phyloP scores from a whole-genome alignment of 257 asterid species.

The Ocimum tenuiflorum region DNA sequence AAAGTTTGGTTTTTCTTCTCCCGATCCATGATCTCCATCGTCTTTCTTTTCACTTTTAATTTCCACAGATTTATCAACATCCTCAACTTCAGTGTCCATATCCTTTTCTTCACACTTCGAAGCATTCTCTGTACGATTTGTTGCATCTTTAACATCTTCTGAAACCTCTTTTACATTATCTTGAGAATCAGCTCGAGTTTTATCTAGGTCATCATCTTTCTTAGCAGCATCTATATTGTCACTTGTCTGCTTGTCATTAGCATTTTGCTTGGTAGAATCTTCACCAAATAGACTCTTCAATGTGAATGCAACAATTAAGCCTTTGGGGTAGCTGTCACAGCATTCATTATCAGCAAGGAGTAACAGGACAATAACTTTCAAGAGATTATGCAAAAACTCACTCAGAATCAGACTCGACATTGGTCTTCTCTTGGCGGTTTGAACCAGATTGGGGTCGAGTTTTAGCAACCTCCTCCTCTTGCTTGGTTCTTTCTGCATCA shows the following conservation, averaged over 20 bases:
- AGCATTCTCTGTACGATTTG: background rate
- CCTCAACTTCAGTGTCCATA: constrained; percentile 29
- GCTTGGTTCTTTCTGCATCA: constrained; percentile 67
- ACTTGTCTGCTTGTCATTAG: constrained; percentile 27
- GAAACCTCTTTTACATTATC: constrained; percentile 26
- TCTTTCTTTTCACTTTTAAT: constrained; percentile 30
- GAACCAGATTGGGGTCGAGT: constrained; percentile 39
- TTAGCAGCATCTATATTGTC: constrained; percentile 27
- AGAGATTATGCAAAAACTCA: constrained; percentile 28
- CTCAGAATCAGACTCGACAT: constrained; percentile 40
- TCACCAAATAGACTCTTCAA: constrained; percentile 49
- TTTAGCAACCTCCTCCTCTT: constrained; percentile 45
- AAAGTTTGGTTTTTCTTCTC: constrained; percentile 30
- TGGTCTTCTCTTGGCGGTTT: constrained; percentile 43
- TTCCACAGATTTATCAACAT: constrained; percentile 34
- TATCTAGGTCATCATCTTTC: too few species aligned
- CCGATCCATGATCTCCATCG: constrained; percentile 32
- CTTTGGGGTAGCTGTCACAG: constrained; percentile 74
- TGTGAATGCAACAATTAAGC: constrained; percentile 71
- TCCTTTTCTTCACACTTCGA: constrained; percentile 35
- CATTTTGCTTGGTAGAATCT: constrained; percentile 39
- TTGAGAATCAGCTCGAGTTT: constrained; percentile 24
- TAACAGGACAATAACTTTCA: background rate
- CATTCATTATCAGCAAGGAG: background rate
- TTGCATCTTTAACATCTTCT: constrained; percentile 23